Base-by-base conservation (phyloP, 768 basidiomycete genomes). In the Collybia sp. region DNA sequence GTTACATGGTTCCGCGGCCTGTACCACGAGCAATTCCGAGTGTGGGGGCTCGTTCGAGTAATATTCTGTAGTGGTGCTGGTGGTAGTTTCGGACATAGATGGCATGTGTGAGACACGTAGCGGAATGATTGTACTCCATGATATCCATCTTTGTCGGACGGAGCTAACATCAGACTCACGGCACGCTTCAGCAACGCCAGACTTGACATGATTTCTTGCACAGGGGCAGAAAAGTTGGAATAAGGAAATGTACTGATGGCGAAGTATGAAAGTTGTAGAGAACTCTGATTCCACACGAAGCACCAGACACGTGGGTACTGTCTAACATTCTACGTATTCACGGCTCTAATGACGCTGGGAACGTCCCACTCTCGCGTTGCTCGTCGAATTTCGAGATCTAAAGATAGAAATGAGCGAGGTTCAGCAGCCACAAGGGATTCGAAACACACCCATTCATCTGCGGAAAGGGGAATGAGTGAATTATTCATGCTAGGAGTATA, bases 351-450 rank as follows among this genome's bases (percentile, higher is more conserved):
- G 90, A 91, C 10, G 90, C 88, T 30, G 93, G 90, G 82, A 96
- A 96, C 16, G 87, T 88, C 48, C 90, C 92, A 53, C 67, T 83
- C 64, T 98, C 93, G 64, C 94, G 82, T 69, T 97, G 93, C 46
- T 95, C 94, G 62, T 99, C 94, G 73, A 86, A 98, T 71, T 85
- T 91, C 58, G 72, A 61, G 63, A 86, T 83, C 95, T 93, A 50
- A 34, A 46, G 48, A 25, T 25, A 25, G 25, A 25, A 25, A 8
- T 25, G 25, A 25, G 25, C 8, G 25, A 25, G 8, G 25, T 4
- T 4, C 25, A 8, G 4, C 25, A 8, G 25, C 8, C 25, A 25
- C 8, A 25, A 25, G 8, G 8, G 25, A 25, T 8, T 25, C 25
- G 25, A 30, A 19, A 51, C 71, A 60, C 64, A 94, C 93, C 93